Percentiles rank a stretch among this genome's conserved stretches.
These are phyloP conservation scores for Monosporascus sp. DNA, from an alignment of 2,329 filamentous ascomycete species.

Conservation along the genomic window DNA sequence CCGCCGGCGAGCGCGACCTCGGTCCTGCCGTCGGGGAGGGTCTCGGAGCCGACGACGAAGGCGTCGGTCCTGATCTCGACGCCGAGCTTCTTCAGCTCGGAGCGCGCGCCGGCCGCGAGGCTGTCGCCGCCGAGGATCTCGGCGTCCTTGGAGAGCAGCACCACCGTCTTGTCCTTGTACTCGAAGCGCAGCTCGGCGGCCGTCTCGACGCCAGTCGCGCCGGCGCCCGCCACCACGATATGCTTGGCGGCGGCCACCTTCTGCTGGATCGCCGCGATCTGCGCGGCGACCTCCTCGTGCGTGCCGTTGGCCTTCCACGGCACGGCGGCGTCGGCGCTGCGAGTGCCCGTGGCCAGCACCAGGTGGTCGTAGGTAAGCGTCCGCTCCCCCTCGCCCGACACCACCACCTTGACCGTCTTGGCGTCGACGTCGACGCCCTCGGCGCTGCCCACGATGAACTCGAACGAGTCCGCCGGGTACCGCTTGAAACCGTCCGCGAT, in stretches of 20 bases:
- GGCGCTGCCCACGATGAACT: slow-evolving; percentile 48
- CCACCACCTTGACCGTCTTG: slow-evolving; percentile 37
- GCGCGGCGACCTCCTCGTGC: slow-evolving; percentile 37
- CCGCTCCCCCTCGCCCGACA: slow-evolving; percentile 23
- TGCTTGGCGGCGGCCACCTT: slow-evolving; percentile 40
- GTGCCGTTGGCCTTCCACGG: slow-evolving; percentile 49
- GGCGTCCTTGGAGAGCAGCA: slow-evolving; percentile 39
- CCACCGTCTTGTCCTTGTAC: slow-evolving; percentile 44
- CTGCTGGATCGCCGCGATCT: slow-evolving; percentile 36
- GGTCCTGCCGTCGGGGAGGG: slow-evolving; percentile 38
- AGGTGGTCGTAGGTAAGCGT: slow-evolving; percentile 49
- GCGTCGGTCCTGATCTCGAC: slow-evolving; percentile 42
- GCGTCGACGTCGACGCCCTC: slow-evolving; percentile 33
- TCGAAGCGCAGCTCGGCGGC: slow-evolving; percentile 50
- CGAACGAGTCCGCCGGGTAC: slow-evolving; percentile 43
- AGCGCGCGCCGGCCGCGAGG: slow-evolving; percentile 35
- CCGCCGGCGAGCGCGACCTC: slow-evolving; percentile 42
- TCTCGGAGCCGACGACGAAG: slow-evolving; percentile 32
- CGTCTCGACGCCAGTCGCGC: slow-evolving; percentile 50
- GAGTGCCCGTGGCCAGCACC: slow-evolving; percentile 51
- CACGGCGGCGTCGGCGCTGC: slow-evolving; percentile 31
- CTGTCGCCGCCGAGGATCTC: slow-evolving; percentile 40
- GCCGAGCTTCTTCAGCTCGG: slow-evolving; percentile 47
- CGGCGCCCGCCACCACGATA: slow-evolving; percentile 53
- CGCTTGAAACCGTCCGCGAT: slow-evolving; percentile 44